phyloP scores from a whole-genome alignment of 306 rosid species.

The Prunus campanulata region DNA sequence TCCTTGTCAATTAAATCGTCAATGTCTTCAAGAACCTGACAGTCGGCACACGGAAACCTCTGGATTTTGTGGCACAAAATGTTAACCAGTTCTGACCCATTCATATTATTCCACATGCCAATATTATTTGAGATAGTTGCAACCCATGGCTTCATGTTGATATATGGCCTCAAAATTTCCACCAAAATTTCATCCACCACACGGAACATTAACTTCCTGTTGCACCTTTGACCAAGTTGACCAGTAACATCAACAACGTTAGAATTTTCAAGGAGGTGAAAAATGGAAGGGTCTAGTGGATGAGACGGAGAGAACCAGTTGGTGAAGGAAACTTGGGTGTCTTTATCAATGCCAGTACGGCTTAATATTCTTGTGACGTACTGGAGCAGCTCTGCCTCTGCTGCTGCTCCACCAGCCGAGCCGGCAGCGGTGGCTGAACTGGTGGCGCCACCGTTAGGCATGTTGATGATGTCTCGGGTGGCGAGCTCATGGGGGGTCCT shows the following conservation, averaged over 20 bases:
- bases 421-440: slow-evolving; percentile 31
- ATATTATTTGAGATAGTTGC: not conserved
- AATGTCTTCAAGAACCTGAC: slow-evolving; percentile 73
- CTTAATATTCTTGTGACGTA: slow-evolving; percentile 47
- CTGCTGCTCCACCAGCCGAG: slow-evolving; percentile 23
- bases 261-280: slow-evolving; percentile 50
- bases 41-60: slow-evolving; percentile 47
- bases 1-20: slow-evolving; percentile 65
- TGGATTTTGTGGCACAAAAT: slow-evolving; percentile 48
- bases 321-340: slow-evolving; percentile 28
- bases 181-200: slow-evolving; percentile 56
- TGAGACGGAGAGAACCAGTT: slow-evolving; percentile 58
- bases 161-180: slow-evolving; percentile 38
- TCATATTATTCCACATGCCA: slow-evolving; percentile 2
- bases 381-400: slow-evolving; percentile 34
- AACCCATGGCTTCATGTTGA: slow-evolving; percentile 35
- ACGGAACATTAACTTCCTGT: slow-evolving; percentile 52
- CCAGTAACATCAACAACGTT: not conserved
- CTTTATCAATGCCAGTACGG: slow-evolving; percentile 46
- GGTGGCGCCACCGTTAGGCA: slow-evolving; percentile 27
- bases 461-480: slow-evolving; percentile 36
- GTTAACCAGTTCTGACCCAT: slow-evolving; percentile 35
- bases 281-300: slow-evolving; percentile 62
- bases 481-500: slow-evolving; percentile 22
- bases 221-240: slow-evolving; percentile 38